Percentiles rank a stretch among this genome's conserved stretches.
Conservation (phyloP, 2,329 filamentous ascomycete species). For the Pyrenochaeta sp. region DNA sequence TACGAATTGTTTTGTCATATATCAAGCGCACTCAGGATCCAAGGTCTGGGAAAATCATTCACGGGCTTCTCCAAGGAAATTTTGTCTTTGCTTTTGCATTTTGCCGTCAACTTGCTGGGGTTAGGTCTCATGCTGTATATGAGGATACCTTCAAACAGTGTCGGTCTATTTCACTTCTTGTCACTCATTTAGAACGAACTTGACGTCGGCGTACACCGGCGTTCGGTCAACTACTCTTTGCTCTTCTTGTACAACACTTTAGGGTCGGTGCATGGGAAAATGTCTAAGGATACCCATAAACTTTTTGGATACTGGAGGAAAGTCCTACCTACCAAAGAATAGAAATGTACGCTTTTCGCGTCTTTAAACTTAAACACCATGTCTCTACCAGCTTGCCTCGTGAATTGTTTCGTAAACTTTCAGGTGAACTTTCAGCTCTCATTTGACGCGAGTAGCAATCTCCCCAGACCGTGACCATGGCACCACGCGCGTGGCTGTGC, state of each 20-base stretch:
- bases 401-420: too few relatives aligned
- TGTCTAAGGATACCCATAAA: conserved; percentile 24
- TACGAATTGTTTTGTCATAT: conserved; percentile 35
- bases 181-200: conserved; percentile 40
- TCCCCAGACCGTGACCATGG: too few relatives aligned
- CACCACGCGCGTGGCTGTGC: neutral
- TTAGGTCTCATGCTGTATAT: conserved; percentile 28
- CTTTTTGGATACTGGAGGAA: conserved; percentile 18
- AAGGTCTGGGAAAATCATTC: conserved; percentile 28
- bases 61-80: conserved; percentile 14
- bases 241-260: conserved; percentile 38
- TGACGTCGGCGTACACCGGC: conserved; percentile 3
- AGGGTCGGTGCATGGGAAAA: conserved; percentile 22
- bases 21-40: conserved; percentile 32
- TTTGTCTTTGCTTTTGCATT: conserved; percentile 18
- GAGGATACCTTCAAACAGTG: conserved; percentile 17
- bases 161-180: conserved; percentile 28
- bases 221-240: conserved; percentile 10
- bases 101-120: conserved; percentile 12
- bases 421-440: too few relatives aligned
- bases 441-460: too few relatives aligned
- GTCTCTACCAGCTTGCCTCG: too few relatives aligned
- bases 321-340: conserved; percentile 18
- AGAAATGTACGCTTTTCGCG: conserved; percentile 8
- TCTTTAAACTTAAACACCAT: conserved; percentile 8